Percentiles rank a stretch among this genome's conserved stretches.
These are phyloP conservation scores for Mycotypha africana DNA, from an alignment of 371 early-diverging fungal genomes.

Conservation along the genomic window DNA sequence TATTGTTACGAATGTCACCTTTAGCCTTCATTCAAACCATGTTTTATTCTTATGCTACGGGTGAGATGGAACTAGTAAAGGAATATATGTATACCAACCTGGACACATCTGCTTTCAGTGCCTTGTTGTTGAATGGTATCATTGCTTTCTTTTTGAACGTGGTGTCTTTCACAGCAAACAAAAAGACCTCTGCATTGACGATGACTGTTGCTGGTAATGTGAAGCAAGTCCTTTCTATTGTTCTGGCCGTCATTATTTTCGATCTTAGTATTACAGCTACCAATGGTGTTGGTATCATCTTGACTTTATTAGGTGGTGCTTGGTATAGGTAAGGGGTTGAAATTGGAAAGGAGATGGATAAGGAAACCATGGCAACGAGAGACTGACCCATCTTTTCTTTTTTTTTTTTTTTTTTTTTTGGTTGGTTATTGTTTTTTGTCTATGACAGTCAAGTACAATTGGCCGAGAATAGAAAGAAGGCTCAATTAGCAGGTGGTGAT, in stretches of 20 bases:
- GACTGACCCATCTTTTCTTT: no score
- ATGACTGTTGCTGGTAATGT: slow-evolving; percentile 89
- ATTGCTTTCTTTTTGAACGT: slow-evolving; percentile 83
- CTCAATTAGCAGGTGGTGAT: slow-evolving; percentile 14
- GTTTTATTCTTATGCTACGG: slow-evolving; percentile 57
- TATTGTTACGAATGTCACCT: slow-evolving; percentile 78
- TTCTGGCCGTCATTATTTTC: slow-evolving; percentile 74
- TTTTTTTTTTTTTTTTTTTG: no score
- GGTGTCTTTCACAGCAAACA: slow-evolving; percentile 81
- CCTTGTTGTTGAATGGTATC: slow-evolving; percentile 67
- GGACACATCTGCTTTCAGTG: slow-evolving; percentile 24
- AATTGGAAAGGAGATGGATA: not conserved
- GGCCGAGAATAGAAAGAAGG: slow-evolving; percentile 15
- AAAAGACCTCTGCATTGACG: slow-evolving; percentile 77
- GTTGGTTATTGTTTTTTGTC: no score
- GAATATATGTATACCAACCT: slow-evolving; percentile 37
- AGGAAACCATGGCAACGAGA: no score
- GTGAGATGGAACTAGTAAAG: slow-evolving; percentile 57
- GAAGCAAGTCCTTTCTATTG: slow-evolving; percentile 80
- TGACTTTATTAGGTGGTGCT: slow-evolving; percentile 77
- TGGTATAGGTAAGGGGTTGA: slow-evolving; percentile 53
- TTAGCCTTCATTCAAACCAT: slow-evolving; percentile 75
- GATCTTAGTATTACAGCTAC: slow-evolving; percentile 54
- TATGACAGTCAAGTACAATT: slow-evolving; percentile 21
- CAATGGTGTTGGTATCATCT: slow-evolving; percentile 69